Conservation (phyloP, 2,329 filamentous ascomycete genomes). For the Chaetomium strumarium region DNA sequence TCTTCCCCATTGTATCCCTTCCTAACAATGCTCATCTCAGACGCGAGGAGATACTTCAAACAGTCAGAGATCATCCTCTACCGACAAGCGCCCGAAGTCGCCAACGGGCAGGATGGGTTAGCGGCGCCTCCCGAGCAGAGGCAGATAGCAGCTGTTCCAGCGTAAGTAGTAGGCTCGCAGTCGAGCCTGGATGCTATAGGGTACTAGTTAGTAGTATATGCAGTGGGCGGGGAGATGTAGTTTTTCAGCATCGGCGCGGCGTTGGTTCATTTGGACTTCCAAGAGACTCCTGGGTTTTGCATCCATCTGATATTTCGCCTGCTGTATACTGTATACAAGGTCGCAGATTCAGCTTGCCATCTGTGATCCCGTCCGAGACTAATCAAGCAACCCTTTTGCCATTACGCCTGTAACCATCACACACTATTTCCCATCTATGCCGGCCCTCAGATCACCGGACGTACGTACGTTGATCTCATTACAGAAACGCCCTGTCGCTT, state of each 20-base stretch:
- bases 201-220: conserved; percentile 11
- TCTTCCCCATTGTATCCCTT: neutral
- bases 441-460: no score
- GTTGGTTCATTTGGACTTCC: conserved; percentile 13
- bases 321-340: neutral
- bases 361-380: neutral
- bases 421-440: neutral
- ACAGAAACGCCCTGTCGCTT: neutral
- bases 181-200: neutral
- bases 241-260: conserved; percentile 22
- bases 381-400: neutral
- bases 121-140: conserved; percentile 42
- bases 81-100: conserved; percentile 64
- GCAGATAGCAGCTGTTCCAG: conserved; percentile 36
- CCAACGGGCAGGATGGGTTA: conserved; percentile 36
- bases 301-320: neutral
- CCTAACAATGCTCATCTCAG: conserved; percentile 40
- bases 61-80: conserved; percentile 98
- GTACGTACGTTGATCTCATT: neutral
- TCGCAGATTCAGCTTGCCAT: neutral
- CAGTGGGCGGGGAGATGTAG: conserved; percentile 5
- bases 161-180: conserved; percentile 10
- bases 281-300: conserved; percentile 7
- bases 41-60: conserved; percentile 96
- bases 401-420: neutral